Evolutionary conservation across 192 early-diverging fungal species (phyloP).

Genomic region (Pilobolus umbonatus): DNA sequence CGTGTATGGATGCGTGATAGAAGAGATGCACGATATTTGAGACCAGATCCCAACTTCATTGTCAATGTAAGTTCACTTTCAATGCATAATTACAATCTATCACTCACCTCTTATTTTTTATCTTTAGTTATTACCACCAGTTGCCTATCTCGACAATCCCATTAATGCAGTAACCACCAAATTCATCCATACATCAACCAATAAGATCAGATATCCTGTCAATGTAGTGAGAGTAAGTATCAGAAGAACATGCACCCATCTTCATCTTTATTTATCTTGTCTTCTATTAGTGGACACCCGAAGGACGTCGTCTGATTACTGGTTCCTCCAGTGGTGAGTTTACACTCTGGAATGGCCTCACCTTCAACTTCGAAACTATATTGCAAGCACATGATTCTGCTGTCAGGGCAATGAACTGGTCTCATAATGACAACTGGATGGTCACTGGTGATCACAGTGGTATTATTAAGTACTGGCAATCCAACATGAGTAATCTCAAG

Average conservation of each 20-base stretch:
- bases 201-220: conserved; percentile 86
- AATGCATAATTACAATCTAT: no score
- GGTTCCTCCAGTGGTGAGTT: conserved; percentile 93
- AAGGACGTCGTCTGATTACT: conserved; percentile 89
- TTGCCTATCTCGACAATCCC: conserved; percentile 61
- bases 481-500: conserved; percentile 92
- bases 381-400: conserved; percentile 93
- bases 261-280: neutral
- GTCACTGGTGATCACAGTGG: conserved; percentile 89
- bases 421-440: conserved; percentile 93
- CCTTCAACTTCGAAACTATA: conserved; percentile 98
- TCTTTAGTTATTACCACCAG: conserved; percentile 61
- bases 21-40: conserved; percentile 51
- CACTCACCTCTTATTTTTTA: no score
- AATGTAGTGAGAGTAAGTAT: conserved; percentile 79
- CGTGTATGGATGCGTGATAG: conserved; percentile 48
- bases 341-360: conserved; percentile 95
- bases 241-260: no score
- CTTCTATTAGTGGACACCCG: conserved; percentile 81
- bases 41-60: conserved; percentile 72
- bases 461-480: conserved; percentile 96
- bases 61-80: conserved; percentile 53
- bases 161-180: conserved; percentile 75
- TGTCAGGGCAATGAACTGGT: conserved; percentile 96
- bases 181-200: conserved; percentile 89